Evolutionary conservation across 208 protist genomes (phyloP).

Genomic region (Acanthamoeba lenticulata): DNA sequence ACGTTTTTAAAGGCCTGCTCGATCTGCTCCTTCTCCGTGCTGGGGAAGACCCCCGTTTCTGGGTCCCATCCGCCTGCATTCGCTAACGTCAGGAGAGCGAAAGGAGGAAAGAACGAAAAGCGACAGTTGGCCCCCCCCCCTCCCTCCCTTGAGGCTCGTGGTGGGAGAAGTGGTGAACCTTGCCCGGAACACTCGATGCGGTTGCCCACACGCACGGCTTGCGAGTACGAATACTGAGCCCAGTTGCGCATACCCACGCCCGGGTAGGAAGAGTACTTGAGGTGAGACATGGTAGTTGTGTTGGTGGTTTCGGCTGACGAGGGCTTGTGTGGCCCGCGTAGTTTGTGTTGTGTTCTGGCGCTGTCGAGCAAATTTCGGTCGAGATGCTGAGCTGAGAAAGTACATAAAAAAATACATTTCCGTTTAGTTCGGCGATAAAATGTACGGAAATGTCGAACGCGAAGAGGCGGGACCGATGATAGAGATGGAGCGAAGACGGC

Average conservation of each 20-base stretch:
- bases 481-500: neutral
- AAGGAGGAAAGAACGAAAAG: neutral
- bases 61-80: conserved; percentile 38
- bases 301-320: too few species aligned
- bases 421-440: too few species aligned
- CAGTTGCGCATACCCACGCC: neutral
- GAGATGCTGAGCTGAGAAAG: too few species aligned
- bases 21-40: conserved; percentile 5
- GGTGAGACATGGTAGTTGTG: neutral
- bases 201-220: neutral
- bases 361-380: too few species aligned
- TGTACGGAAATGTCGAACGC: too few species aligned
- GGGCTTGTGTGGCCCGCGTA: too few species aligned
- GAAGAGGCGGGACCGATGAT: neutral
- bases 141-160: too few species aligned
- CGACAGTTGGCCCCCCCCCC: too few species aligned
- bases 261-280: neutral
- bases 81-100: neutral
- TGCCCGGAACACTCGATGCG: conserved; percentile 43
- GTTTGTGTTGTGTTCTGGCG: too few species aligned
- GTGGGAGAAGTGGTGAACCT: neutral
- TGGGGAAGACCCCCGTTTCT: neutral
- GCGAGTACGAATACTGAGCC: conserved; percentile 36
- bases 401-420: too few species aligned
- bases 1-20: conserved; percentile 55